A percentile compares a stretch with the other conserved stretches of the same genome.
phyloP scores from a whole-genome alignment of 352 stramenopile genomes.

The Phytophthora lateralis region DNA sequence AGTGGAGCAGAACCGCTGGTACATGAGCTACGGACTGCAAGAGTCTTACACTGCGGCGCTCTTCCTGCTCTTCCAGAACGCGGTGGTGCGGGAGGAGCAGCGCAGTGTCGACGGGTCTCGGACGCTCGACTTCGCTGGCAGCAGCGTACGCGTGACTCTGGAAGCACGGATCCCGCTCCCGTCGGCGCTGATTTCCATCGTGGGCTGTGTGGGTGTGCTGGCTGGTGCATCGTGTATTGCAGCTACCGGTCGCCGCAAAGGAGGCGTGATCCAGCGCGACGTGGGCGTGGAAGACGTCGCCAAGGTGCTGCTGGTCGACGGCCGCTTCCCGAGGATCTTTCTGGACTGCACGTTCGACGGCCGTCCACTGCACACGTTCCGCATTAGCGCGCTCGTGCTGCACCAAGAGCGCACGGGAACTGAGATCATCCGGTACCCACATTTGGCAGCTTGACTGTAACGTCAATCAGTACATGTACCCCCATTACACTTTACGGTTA shows the following conservation, averaged over 20 bases:
- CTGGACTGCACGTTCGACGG: conserved; percentile 38
- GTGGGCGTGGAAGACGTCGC: conserved; percentile 43
- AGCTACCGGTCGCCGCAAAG: conserved; percentile 20
- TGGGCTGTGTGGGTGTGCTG: not conserved
- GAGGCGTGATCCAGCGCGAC: conserved; percentile 8
- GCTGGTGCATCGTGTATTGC: conserved; percentile 5
- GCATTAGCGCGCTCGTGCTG: not conserved
- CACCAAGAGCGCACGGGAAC: too few relatives aligned
- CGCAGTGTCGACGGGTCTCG: conserved; percentile 21
- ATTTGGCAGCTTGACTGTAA: too few relatives aligned
- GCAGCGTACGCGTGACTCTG: conserved; percentile 23
- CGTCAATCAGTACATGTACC: too few relatives aligned
- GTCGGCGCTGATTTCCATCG: conserved; percentile 38
- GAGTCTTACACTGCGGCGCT: conserved; percentile 39
- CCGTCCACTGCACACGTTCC: not conserved
- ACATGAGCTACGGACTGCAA: conserved; percentile 52
- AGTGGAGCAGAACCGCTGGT: conserved; percentile 49
- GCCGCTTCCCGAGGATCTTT: conserved; percentile 32
- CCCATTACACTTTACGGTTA: not conserved
- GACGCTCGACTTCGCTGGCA: conserved; percentile 22
- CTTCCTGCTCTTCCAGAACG: conserved; percentile 67
- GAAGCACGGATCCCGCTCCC: conserved; percentile 43
- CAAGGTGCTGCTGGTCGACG: conserved; percentile 41
- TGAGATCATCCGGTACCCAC: too few relatives aligned
- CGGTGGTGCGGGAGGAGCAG: conserved; percentile 36